Evolutionary conservation across 1,139 yeast species (phyloP).

Genomic region (Saccharomyces hybrid): DNA sequence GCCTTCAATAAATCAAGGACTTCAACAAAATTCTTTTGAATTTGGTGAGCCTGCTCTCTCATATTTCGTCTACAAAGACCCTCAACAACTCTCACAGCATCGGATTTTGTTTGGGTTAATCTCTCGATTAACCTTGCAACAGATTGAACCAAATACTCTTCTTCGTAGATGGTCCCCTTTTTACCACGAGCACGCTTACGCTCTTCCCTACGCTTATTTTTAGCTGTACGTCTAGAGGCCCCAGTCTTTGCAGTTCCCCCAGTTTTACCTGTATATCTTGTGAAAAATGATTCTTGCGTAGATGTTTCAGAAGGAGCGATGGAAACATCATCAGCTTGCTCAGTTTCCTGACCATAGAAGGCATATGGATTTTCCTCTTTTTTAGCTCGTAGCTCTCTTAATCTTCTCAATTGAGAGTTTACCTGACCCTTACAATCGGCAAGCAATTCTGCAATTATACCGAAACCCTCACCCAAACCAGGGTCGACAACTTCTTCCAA

Average conservation of each 20-base stretch:
- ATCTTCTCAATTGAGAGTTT: conserved; percentile 70
- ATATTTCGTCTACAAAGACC: conserved; percentile 65
- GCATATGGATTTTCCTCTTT: conserved; percentile 79
- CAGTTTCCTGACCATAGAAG: conserved; percentile 67
- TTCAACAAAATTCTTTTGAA: conserved; percentile 62
- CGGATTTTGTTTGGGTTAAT: conserved; percentile 63
- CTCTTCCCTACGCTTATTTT: conserved; percentile 89
- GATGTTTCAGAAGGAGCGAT: conserved; percentile 93
- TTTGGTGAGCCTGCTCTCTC: conserved; percentile 74
- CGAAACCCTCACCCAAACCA: conserved; percentile 80
- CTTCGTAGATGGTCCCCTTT: conserved; percentile 95
- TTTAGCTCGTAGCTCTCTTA: conserved; percentile 80
- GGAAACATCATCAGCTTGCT: conserved; percentile 87
- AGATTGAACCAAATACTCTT: conserved; percentile 83
- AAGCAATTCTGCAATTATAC: conserved; percentile 72
- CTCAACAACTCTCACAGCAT: conserved; percentile 65
- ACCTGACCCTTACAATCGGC: conserved; percentile 89
- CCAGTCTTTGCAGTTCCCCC: conserved; percentile 95
- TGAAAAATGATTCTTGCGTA: conserved; percentile 85
- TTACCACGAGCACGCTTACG: conserved; percentile 94
- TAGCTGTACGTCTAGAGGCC: conserved; percentile 84
- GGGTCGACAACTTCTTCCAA: conserved; percentile 58
- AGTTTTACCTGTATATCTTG: conserved; percentile 93
- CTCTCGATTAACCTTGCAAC: conserved; percentile 84
- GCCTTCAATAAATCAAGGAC: conserved; percentile 48